Evolutionary conservation across 78 protist genomes (phyloP).

Genomic region (Dictyostelium discoideum): DNA sequence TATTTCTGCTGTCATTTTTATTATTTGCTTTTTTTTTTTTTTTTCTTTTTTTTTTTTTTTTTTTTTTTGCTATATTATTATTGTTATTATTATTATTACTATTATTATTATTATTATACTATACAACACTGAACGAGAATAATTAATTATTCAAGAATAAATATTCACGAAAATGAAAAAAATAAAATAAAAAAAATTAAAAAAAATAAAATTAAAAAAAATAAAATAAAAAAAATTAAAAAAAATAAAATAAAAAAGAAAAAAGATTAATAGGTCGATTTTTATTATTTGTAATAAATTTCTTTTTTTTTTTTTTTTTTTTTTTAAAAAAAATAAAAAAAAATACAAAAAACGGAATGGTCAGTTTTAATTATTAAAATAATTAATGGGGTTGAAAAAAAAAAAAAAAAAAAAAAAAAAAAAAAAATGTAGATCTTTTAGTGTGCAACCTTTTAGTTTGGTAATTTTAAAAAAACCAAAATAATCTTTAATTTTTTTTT

Average conservation of each 20-base stretch:
- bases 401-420: no score
- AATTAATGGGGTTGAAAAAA: no score
- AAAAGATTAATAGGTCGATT: not conserved
- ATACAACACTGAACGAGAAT: not conserved
- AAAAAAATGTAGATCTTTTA: no score
- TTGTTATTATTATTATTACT: not conserved
- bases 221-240: not conserved
- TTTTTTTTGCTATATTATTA: not conserved
- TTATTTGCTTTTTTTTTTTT: not conserved
- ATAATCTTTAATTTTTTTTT: no score
- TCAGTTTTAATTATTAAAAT: no score
- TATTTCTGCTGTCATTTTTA: slow-evolving; percentile 8
- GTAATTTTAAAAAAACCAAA: not conserved
- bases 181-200: no score
- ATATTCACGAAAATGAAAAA: not conserved
- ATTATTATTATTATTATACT: no score
- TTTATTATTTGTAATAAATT: not conserved
- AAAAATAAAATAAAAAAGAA: not conserved
- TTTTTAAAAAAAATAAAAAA: no score
- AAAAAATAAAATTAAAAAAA: no score
- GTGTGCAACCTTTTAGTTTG: not conserved
- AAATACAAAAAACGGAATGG: no score
- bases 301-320: no score
- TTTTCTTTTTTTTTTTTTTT: not conserved
- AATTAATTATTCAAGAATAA: no score